These are phyloP conservation scores for Limnanthes douglasii DNA, from an alignment of 345 rosid genomes.

Conservation along the genomic window DNA sequence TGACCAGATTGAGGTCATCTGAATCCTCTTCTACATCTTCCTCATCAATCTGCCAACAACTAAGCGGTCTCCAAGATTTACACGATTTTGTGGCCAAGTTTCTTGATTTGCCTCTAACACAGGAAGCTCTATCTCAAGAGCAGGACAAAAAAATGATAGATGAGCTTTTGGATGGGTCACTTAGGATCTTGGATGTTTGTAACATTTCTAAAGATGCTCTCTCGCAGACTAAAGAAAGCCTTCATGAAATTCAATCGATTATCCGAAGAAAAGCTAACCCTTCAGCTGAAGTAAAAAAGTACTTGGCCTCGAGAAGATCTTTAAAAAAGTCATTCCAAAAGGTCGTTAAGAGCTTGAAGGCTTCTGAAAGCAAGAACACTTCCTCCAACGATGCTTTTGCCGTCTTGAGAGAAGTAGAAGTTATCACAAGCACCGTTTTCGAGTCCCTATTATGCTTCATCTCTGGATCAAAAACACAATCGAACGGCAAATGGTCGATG, in stretches of 20 bases:
- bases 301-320: constrained; percentile 24
- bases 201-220: constrained; percentile 15
- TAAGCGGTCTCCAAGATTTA: constrained; percentile 17
- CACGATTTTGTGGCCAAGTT: constrained; percentile 12
- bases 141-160: constrained; percentile 6
- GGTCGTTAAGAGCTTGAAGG: constrained; percentile 16
- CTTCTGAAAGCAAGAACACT: constrained; percentile 6
- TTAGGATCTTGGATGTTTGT: constrained; percentile 15
- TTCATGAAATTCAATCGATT: constrained; percentile 15
- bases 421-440: constrained; percentile 9
- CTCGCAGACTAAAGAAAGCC: constrained; percentile 11
- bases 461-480: constrained; percentile 14
- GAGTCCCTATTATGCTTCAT: constrained; percentile 24
- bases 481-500: constrained; percentile 12
- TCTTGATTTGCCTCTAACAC: constrained; percentile 15
- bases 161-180: constrained; percentile 15
- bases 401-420: constrained; percentile 20
- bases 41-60: constrained; percentile 7
- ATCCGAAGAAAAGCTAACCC: constrained; percentile 15
- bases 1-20: constrained; percentile 16
- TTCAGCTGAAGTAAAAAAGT: constrained; percentile 17
- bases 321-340: constrained; percentile 26
- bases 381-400: constrained; percentile 4
- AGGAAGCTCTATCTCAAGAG: constrained; percentile 13
- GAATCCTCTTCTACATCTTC: constrained; percentile 13